Evolutionary conservation across 1,284 basidiomycete genomes (phyloP).

Genomic region (Tilletia indica): DNA sequence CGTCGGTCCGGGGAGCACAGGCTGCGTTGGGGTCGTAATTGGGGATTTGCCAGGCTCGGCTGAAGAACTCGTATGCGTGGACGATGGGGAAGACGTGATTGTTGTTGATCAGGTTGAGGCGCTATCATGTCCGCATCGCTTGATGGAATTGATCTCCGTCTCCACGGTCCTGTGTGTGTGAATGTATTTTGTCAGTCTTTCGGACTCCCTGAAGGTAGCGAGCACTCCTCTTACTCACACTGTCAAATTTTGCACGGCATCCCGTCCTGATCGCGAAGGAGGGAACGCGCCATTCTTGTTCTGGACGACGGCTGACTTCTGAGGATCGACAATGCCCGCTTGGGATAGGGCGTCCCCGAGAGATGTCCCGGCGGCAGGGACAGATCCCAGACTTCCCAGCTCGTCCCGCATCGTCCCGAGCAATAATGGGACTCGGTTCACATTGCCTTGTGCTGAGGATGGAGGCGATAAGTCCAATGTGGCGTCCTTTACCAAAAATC

Average conservation of each 20-base stretch:
- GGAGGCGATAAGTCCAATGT: constrained; percentile 32
- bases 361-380: constrained; percentile 29
- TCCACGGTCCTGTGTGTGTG: constrained; percentile 16
- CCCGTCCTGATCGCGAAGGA: constrained; percentile 25
- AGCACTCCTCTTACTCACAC: constrained; percentile 13
- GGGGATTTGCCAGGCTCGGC: constrained; percentile 24
- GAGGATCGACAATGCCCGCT: constrained; percentile 30
- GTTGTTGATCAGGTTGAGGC: constrained; percentile 14
- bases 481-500: constrained; percentile 28
- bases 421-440: constrained; percentile 36
- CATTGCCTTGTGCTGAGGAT: constrained; percentile 23
- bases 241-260: constrained; percentile 22
- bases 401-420: constrained; percentile 42
- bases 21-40: constrained; percentile 24
- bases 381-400: constrained; percentile 34
- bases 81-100: constrained; percentile 19
- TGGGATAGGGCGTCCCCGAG: constrained; percentile 31
- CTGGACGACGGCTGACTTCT: constrained; percentile 29
- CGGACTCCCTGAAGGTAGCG: not conserved
- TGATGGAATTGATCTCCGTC: constrained; percentile 22
- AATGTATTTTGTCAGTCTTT: not conserved
- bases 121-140: constrained; percentile 24
- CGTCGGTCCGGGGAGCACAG: not conserved
- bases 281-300: constrained; percentile 29
- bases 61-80: constrained; percentile 22